phyloP scores from a whole-genome alignment of 164 flowering plant species.

The Vitis riparia region DNA sequence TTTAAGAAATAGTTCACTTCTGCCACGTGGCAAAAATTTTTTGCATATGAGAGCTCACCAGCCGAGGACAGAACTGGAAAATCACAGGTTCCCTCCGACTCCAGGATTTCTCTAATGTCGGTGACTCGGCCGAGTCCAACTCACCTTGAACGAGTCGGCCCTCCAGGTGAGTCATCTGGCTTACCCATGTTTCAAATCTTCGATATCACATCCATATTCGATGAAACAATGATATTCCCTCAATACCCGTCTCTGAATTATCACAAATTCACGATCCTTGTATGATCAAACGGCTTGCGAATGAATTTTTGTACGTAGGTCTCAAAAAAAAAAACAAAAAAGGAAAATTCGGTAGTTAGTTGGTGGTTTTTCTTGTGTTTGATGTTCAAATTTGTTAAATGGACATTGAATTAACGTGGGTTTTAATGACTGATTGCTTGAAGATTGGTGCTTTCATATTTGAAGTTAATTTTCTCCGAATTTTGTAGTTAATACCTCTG shows the following conservation, averaged over 20 bases:
- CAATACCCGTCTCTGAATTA: neutral
- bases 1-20: no score
- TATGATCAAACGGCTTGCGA: no score
- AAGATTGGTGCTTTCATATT: neutral
- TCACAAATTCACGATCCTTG: neutral
- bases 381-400: neutral
- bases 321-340: no score
- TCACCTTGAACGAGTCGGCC: neutral
- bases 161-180: neutral
- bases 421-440: neutral
- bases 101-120: neutral
- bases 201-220: neutral
- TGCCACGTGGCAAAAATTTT: no score
- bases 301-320: no score
- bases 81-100: neutral
- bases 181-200: neutral
- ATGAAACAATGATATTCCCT: neutral
- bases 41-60: no score
- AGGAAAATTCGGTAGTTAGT: neutral
- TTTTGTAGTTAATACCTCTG: neutral
- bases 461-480: neutral
- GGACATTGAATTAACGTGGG: neutral
- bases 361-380: neutral
- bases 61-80: no score
- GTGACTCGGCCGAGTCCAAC: slow-evolving; percentile 1